Evolutionary conservation across 371 early-diverging fungal species (phyloP), one percentile per base, ranked within the genome.

Genomic region (Blakeslea trispora): DNA sequence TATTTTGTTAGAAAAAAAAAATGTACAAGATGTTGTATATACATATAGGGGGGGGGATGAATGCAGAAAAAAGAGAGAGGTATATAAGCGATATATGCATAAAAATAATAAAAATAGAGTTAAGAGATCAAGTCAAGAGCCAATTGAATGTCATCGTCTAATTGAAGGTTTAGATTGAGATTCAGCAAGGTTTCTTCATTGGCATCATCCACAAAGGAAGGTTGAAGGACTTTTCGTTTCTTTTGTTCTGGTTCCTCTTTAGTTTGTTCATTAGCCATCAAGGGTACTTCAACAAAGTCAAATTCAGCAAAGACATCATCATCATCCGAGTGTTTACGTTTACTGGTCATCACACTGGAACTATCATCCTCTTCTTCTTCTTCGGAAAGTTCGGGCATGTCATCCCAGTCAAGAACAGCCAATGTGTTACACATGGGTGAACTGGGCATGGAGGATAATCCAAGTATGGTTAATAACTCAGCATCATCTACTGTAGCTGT

Each of bases 201-300:
- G 5, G 32, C 10, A 10, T 66, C 59, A 15, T 63, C 55, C 42
- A 64, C 58, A 57, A 66, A 66, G 13, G 55, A 40, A 15, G 39
- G 45, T 58, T 50, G 59, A 31, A 44, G 28, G n/a, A n/a, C n/a
- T 28, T 15, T 47, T 47, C n/a, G 23, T 37, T 37, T 37, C 14
- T 37, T 37, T 13, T 37, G 7, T 2, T 43, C 43, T 7, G 17
- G 2, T 17, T 43, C 43, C 28, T 28, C 28, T 28, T 3, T 28
- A 28, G 28, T 7, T 24, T 50, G 55, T 40, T 62, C 35, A 45
- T 56, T n/a, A n/a, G n/a, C 21, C 43, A 19, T 5, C 23, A 13
- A 41, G 42, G 67, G 45, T 2, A 67, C 71, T 53, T 71, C 68
- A 43, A 71, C 53, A 48, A 71, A 64, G 31, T 71, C 71, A 31